Evolutionary conservation across 768 basidiomycete species (phyloP).

Genomic region (Astraeus odoratus): DNA sequence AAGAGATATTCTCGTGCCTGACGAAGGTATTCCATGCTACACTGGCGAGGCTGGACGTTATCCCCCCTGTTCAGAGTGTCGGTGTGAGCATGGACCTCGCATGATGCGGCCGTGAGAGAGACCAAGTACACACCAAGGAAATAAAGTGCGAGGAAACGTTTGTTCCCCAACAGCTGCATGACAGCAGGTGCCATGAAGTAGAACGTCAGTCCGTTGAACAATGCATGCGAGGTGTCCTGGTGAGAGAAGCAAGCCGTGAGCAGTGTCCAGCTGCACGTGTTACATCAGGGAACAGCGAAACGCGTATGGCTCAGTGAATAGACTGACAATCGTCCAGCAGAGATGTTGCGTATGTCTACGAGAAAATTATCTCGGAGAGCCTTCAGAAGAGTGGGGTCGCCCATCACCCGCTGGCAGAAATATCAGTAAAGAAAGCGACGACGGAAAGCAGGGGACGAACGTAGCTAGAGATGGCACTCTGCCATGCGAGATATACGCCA

Average conservation of each 20-base stretch:
- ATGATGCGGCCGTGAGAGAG: not conserved
- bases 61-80: conserved; percentile 42
- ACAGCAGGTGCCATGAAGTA: conserved; percentile 70
- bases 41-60: conserved; percentile 45
- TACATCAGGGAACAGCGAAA: not conserved
- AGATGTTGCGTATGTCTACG: conserved; percentile 52
- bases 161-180: conserved; percentile 55
- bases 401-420: conserved; percentile 31
- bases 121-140: conserved; percentile 47
- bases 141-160: conserved; percentile 66
- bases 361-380: conserved; percentile 61
- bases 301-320: not conserved
- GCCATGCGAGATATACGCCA: conserved; percentile 56
- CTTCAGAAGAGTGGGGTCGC: conserved; percentile 34
- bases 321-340: conserved; percentile 58
- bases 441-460: conserved; percentile 24
- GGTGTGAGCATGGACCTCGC: conserved; percentile 1
- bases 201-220: conserved; percentile 75
- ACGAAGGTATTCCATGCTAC: conserved; percentile 39
- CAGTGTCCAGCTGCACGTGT: conserved; percentile 57
- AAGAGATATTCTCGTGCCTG: conserved; percentile 25
- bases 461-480: conserved; percentile 28
- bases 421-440: not conserved
- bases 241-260: conserved; percentile 72
- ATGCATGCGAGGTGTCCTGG: conserved; percentile 46